phyloP scores from a whole-genome alignment of 805 yeast genomes.

The Deakozyma indianensis region DNA sequence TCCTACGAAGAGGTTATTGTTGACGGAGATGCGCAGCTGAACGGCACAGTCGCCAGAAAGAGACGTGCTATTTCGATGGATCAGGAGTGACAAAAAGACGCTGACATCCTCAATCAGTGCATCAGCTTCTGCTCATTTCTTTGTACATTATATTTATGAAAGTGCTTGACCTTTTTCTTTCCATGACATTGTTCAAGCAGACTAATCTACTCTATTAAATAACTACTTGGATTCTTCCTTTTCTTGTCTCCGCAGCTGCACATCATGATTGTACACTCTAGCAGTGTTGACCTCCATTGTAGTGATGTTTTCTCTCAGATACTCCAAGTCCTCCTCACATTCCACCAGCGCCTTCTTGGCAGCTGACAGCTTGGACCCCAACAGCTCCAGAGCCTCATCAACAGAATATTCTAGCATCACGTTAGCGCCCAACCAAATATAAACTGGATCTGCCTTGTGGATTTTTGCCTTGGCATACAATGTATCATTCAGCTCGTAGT shows the following conservation, averaged over 20 bases:
- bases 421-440: constrained; percentile 95
- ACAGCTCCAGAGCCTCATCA: constrained; percentile 67
- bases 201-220: too few species aligned
- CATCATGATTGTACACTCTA: constrained; percentile 33
- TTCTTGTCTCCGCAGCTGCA: constrained; percentile 17
- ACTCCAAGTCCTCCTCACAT: constrained; percentile 76
- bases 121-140: too few species aligned
- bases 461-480: constrained; percentile 72
- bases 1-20: not conserved
- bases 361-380: constrained; percentile 44
- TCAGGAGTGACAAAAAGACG: too few species aligned
- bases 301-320: constrained; percentile 75
- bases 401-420: constrained; percentile 92
- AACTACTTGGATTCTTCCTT: too few species aligned
- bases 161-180: too few species aligned
- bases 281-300: constrained; percentile 98
- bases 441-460: constrained; percentile 50
- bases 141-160: too few species aligned
- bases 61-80: not conserved
- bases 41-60: not conserved
- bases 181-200: too few species aligned
- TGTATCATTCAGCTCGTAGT: constrained; percentile 84
- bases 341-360: constrained; percentile 44
- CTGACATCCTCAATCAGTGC: too few species aligned
- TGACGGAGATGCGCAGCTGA: not conserved